Base-by-base conservation (phyloP, 176 grass and related monocot genomes). In the Cenchrus purpureus region DNA sequence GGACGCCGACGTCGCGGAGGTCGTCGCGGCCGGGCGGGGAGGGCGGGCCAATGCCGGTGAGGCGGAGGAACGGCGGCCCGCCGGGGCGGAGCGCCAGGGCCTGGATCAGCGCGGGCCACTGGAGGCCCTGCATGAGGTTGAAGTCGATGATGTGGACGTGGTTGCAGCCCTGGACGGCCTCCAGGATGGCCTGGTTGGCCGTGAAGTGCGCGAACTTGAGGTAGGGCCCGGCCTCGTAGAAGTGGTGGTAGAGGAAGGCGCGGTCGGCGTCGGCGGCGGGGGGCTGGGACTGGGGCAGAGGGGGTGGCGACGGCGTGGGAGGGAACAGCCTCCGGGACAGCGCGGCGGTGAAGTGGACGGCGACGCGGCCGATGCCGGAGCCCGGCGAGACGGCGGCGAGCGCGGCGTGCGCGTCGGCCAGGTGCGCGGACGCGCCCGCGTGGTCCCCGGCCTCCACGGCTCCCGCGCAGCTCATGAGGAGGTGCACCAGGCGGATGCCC, bases 151-250 rank as follows among this genome's bases (percentile, higher is more conserved):
- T 82, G 83, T 98, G 96, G 15, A 98, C 91, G 43, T 43, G 71
- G 8, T 56, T 67, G 84, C 86, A 82, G 45, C 93, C 93, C 7
- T 93, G 82, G 63, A 98, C 95, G 29, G 96, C 96, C 82, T 98
- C 96, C 0, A 98, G 51, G 71, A 98, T 98, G 11, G 96, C 93
- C 83, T 98, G 96, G 82, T 98, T 98, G 11, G 96, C 96, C 14
- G 91, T 98, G 85, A 98, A 98, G 58, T 98, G 96, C 16, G 96
- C 96, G 78, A 98, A 98, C 86, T 98, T 98, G 79, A 98, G 89
- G 87, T 98, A 98, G 0, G 96, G 96, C 73, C 96, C 91, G 4
- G 93, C 83, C 91, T 98, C 96, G 93, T 98, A 98, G 89, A 92
- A 98, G 79, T 89, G 91, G 81, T 94, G 93, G 85, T 92, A 94